Evolutionary conservation across 495 filamentous ascomycete genomes (phyloP), one percentile per base, ranked within the genome.

Genomic region (Aspergillus homomorphus): DNA sequence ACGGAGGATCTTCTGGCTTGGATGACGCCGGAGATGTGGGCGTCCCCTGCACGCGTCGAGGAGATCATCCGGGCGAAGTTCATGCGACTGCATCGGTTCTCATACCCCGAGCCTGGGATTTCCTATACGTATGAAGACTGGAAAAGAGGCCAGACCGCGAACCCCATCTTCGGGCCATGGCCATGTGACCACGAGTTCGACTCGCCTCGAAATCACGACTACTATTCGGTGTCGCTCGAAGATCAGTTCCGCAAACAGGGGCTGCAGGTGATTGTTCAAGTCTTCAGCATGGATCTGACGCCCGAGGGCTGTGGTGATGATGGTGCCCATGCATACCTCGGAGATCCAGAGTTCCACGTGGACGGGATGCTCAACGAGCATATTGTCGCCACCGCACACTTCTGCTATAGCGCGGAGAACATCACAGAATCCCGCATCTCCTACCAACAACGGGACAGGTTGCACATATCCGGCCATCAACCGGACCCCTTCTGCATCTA

Each of bases 311-410:
- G n/a, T n/a, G n/a, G n/a, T n/a, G n/a, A n/a, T n/a, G n/a, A n/a
- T n/a, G n/a, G n/a, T 50, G 51, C 44, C 20, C 62, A 50, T 33
- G 50, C 41, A 42, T 64, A 53, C 28, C 53, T 50, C 7, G 58
- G 62, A 22, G 58, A 60, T 20, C 10, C 1, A 7, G 62, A 60
- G 18, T 64, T 50, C 44, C 62, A 55, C 43, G 57, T 48, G 10
- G 55, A 64, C 15, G 58, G 62, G 51, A 57, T 54, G 43, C 41
- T 48, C 30, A 64, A 64, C 43, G 62, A 64, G 38, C 62, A 50
- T 23, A 64, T 64, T 26, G 51, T 61, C 16, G 54, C 49, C n/a
- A 58, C 55, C 18, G 33, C 62, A 4, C 30, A 54, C 26, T 64
- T 58, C 23, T 52, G 19, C 15, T 58, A 59, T 42, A 46, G 56